Evolutionary conservation across 768 basidiomycete genomes (phyloP), one percentile per base, ranked within the genome.

Genomic region (Arthromyces matolae): DNA sequence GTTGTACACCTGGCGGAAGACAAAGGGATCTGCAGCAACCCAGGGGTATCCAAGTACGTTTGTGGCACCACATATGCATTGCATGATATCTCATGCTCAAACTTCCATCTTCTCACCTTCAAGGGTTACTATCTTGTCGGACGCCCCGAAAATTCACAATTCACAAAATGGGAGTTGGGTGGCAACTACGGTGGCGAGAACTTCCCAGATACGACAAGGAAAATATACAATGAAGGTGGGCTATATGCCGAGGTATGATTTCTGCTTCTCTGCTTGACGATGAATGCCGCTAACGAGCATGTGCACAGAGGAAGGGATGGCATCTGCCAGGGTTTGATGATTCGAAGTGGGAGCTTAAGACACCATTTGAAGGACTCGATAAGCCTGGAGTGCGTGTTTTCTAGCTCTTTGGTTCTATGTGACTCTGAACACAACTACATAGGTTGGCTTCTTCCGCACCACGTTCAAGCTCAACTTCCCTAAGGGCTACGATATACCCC

Each of bases 401-500:
- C n/a, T n/a, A n/a, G n/a, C n/a, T 13, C 28, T 42, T 24, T 16
- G 1, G 28, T n/a, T 20, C n/a, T 27, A 5, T 4, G 2, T 43
- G 32, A 12, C 19, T 9, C 8, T n/a, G n/a, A n/a, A n/a, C n/a
- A n/a, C 32, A 8, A 16, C 27, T 45, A 27, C 20, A 8, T 20
- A 55, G 54, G 54, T 55, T 38, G 54, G 54, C 33, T 55, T 55
- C 27, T 55, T 55, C 54, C 54, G 54, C 40, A 50, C 54, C 9
- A 44, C 36, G 3, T 55, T 55, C 37, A 47, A 46, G 6, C 48
- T 55, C 14, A 37, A 45, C 24, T 33, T 55, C 8, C 51, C 54
- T 24, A 37, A 36, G 28, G 45, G 34, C 18, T 23, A 55, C 14
- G 54, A 55, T 33, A 32, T 55, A 23, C 51, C 51, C 14, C 54